Evolutionary conservation across 768 basidiomycete species (phyloP), one percentile per base, ranked within the genome.

Genomic region (Dentipellis sp.): DNA sequence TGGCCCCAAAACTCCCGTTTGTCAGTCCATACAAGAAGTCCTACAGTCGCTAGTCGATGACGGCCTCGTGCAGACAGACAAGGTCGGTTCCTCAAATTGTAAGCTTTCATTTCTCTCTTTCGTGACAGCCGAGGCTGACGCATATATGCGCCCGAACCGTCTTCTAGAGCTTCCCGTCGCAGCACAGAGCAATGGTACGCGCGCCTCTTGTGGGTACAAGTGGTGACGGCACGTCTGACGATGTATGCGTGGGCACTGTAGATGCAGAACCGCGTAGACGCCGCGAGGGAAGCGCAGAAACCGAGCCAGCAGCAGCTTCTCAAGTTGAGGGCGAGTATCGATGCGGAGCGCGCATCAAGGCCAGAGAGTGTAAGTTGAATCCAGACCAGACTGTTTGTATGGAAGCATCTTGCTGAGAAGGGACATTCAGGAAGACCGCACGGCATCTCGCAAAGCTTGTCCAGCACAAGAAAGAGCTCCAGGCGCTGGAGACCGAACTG

Each of bases 61-160:
- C 63, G 83, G 86, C 1, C 74, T 94, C 29, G 91, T 95, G 21
- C 83, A 88, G 65, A 75, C 75, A 47, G 94, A 97, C 69, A 97
- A 97, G 72, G 94, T 95, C 56, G 94, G 94, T 35, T 88, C 93
- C 9, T 91, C 91, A 3, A 97, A 95, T 66, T 97, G 94, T 92
- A 66, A 17, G 16, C 9, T 47, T 58, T 1, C 7, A 29, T 51
- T 56, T 47, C 55, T 58, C 16, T 51, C 65, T 55, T 63, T 65
- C 69, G 60, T 68, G 35, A 6, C 12, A 21, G 45, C 9, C 21
- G 2, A 3, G 3, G 52, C 54, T 56, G 59, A 61, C 62, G 58
- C 64, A 68, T 63, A 63, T 61, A 38, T 56, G 45, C 55, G 53
- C 48, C 11, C 7, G 4, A 1, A 21, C 48, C 94, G 93, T 94